phyloP scores from a whole-genome alignment of 1,139 yeast species.

The Diutina scorzettiae region DNA sequence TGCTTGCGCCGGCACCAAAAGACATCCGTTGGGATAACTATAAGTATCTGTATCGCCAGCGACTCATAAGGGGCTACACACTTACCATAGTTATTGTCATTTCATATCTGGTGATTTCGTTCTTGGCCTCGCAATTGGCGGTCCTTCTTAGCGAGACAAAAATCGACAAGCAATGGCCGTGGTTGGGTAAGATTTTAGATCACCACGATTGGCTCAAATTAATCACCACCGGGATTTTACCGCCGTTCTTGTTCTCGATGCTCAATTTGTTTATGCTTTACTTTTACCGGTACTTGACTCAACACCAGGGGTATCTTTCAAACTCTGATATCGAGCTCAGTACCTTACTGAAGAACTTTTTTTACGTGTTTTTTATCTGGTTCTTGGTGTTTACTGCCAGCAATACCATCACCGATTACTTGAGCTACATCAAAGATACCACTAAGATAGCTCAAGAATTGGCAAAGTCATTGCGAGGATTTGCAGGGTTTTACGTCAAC shows the following conservation, averaged over 20 bases:
- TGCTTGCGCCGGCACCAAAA: conserved; percentile 78
- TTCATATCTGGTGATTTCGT: conserved; percentile 27
- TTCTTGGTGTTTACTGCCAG: conserved; percentile 75
- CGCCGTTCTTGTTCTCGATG: conserved; percentile 41
- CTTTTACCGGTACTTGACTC: conserved; percentile 58
- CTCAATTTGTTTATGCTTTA: conserved; percentile 67
- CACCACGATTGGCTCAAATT: conserved; percentile 47
- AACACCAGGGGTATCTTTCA: conserved; percentile 64
- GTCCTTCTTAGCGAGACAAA: conserved; percentile 28
- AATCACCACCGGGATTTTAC: conserved; percentile 56
- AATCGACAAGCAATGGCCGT: conserved; percentile 62
- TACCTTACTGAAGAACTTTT: conserved; percentile 68
- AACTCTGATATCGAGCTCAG: conserved; percentile 75
- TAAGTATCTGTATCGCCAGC: conserved; percentile 43
- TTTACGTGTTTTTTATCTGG: conserved; percentile 74
- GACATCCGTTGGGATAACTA: conserved; percentile 77
- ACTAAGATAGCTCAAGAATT: conserved; percentile 64
- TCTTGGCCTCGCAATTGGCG: conserved; percentile 60
- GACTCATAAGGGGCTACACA: conserved; percentile 45
- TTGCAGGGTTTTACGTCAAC: conserved; percentile 73
- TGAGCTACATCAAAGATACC: conserved; percentile 65
- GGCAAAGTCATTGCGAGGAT: conserved; percentile 57
- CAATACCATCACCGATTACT: conserved; percentile 44
- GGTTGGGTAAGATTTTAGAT: conserved; percentile 50
- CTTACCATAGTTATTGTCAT: conserved; percentile 56